These are phyloP conservation scores for Acer negundo DNA, from an alignment of 345 rosid genomes.

Conservation along the genomic window DNA sequence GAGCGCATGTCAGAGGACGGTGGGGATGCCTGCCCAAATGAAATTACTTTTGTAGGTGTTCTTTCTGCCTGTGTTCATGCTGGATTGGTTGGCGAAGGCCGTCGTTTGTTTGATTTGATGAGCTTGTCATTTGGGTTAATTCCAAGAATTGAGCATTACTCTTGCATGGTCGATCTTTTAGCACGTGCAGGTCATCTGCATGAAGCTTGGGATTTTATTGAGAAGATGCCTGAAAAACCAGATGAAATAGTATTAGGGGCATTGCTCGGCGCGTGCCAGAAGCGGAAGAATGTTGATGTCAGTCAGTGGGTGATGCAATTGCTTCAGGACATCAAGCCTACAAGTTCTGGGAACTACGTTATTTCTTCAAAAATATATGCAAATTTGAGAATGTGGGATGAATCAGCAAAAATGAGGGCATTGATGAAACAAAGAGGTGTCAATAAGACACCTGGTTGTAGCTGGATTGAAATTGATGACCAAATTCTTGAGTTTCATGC, in stretches of 20 bases:
- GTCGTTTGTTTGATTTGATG: conserved; percentile 62
- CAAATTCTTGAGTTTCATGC: conserved; percentile 68
- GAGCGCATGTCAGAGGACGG: conserved; percentile 47
- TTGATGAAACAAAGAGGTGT: conserved; percentile 76
- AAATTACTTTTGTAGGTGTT: conserved; percentile 70
- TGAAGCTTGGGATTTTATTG: conserved; percentile 85
- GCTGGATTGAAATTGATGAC: conserved; percentile 70
- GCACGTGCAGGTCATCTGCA: conserved; percentile 71
- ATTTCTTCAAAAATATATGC: conserved; percentile 80
- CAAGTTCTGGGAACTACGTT: conserved; percentile 80
- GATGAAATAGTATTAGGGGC: conserved; percentile 76
- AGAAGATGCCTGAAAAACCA: conserved; percentile 75
- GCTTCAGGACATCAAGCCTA: conserved; percentile 58
- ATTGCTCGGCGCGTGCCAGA: conserved; percentile 84
- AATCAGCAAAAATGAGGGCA: conserved; percentile 66
- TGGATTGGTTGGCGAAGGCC: conserved; percentile 76
- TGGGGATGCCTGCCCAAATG: conserved; percentile 52
- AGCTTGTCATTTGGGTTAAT: conserved; percentile 59
- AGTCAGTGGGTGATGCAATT: conserved; percentile 57
- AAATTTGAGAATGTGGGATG: conserved; percentile 70
- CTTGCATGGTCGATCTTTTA: conserved; percentile 86
- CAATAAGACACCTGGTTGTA: conserved; percentile 82
- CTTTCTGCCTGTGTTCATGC: conserved; percentile 94
- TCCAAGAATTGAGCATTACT: conserved; percentile 83
- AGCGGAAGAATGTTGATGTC: conserved; percentile 49